Conservation (phyloP, 805 yeast genomes). For the Ogataea chonburiensis region DNA sequence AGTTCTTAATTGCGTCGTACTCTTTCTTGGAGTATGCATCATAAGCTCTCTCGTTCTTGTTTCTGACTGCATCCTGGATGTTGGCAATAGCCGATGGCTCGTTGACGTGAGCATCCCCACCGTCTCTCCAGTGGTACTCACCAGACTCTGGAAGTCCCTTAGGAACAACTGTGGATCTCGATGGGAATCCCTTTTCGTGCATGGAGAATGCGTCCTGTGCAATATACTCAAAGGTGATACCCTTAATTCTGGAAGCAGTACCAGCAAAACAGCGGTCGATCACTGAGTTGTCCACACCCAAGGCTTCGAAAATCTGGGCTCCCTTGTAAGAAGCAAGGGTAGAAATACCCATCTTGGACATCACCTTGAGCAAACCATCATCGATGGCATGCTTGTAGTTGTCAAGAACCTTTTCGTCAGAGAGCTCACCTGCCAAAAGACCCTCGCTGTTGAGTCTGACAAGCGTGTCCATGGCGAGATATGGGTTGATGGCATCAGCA, state of each 20-base stretch:
- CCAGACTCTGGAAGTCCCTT: slow-evolving; percentile 88
- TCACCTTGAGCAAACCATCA: slow-evolving; percentile 90
- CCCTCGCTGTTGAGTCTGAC: slow-evolving; percentile 81
- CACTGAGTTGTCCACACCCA: slow-evolving; percentile 93
- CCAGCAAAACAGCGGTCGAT: slow-evolving; percentile 95
- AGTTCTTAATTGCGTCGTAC: slow-evolving; percentile 84
- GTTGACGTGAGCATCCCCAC: slow-evolving; percentile 94
- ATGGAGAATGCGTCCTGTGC: slow-evolving; percentile 95
- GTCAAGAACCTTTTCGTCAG: slow-evolving; percentile 59
- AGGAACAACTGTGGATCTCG: slow-evolving; percentile 67
- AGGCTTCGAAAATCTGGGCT: slow-evolving; percentile 96
- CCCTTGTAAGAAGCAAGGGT: slow-evolving; percentile 98
- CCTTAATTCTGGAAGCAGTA: slow-evolving; percentile 94
- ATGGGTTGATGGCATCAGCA: slow-evolving; percentile 94
- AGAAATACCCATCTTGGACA: slow-evolving; percentile 99
- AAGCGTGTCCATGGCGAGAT: slow-evolving; percentile 86
- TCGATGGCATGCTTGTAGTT: slow-evolving; percentile 86
- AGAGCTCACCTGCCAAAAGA: slow-evolving; percentile 54
- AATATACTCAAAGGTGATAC: slow-evolving; percentile 91
- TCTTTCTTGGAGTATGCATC: slow-evolving; percentile 87
- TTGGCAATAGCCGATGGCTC: slow-evolving; percentile 94
- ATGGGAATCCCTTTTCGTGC: slow-evolving; percentile 90
- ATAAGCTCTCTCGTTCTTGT: slow-evolving; percentile 91
- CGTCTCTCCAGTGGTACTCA: slow-evolving; percentile 98
- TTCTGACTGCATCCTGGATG: slow-evolving; percentile 96